phyloP scores from a whole-genome alignment of 192 early-diverging fungal genomes.

The Obelidium mucronatum region DNA sequence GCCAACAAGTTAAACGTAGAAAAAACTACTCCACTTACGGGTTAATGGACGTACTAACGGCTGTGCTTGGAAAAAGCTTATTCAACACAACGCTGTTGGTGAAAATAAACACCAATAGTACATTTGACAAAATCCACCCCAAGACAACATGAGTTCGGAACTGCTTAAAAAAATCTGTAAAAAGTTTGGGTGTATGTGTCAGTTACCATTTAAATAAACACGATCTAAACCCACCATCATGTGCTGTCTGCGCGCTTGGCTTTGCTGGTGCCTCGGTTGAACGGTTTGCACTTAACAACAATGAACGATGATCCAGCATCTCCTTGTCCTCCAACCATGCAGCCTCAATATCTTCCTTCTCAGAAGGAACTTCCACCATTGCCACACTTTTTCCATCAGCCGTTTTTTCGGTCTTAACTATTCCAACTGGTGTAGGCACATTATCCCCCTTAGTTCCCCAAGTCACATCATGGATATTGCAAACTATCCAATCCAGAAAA shows the following conservation, averaged over 20 bases:
- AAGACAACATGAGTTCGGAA: conserved; percentile 61
- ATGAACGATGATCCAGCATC: conserved; percentile 60
- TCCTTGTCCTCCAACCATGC: conserved; percentile 79
- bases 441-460: conserved; percentile 98
- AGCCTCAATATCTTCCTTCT: conserved; percentile 78
- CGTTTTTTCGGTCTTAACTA: conserved; percentile 74
- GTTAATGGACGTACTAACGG: conserved; percentile 37
- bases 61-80: conserved; percentile 36
- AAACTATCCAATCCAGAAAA: conserved; percentile 40
- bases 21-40: conserved; percentile 47
- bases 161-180: conserved; percentile 53
- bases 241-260: conserved; percentile 37
- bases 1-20: conserved; percentile 42
- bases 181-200: too few relatives aligned
- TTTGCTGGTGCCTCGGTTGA: conserved; percentile 54
- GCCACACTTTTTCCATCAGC: conserved; percentile 74
- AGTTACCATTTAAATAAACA: too few relatives aligned
- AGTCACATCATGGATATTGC: conserved; percentile 91
- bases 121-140: conserved; percentile 54
- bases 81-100: conserved; percentile 43
- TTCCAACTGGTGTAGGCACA: conserved; percentile 68
- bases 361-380: conserved; percentile 76
- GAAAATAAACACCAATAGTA: conserved; percentile 44
- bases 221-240: conserved; percentile 38
- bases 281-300: conserved; percentile 20